Evolutionary conservation across 176 grass and related monocot genomes (phyloP).

Genomic region (Aegilops bicornis): DNA sequence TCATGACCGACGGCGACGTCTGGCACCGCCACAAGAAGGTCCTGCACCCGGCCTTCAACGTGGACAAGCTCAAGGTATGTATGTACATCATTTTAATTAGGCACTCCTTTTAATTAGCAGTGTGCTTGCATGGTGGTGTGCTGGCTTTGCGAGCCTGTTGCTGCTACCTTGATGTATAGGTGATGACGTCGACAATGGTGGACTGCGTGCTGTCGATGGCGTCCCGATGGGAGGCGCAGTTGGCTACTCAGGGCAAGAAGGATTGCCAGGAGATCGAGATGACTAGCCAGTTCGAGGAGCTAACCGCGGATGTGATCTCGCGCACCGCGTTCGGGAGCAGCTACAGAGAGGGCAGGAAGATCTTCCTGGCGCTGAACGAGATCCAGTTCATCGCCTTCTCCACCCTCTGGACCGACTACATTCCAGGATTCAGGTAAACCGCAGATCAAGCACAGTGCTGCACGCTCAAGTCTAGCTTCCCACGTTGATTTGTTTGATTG

Average conservation of each 20-base stretch:
- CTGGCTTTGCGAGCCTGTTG: no score
- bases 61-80: slow-evolving; percentile 65
- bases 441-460: no score
- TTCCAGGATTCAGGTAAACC: slow-evolving; percentile 32
- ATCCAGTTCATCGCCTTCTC: slow-evolving; percentile 34
- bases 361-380: slow-evolving; percentile 43
- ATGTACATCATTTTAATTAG: no score
- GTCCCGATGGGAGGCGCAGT: slow-evolving; percentile 36
- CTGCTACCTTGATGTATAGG: background rate
- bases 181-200: slow-evolving; percentile 47
- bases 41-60: slow-evolving; percentile 62
- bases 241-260: background rate
- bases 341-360: slow-evolving; percentile 35
- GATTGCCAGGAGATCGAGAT: slow-evolving; percentile 34
- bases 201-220: slow-evolving; percentile 46
- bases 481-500: background rate
- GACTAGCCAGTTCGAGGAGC: slow-evolving; percentile 48
- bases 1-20: slow-evolving; percentile 33
- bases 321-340: slow-evolving; percentile 58
- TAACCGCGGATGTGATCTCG: slow-evolving; percentile 53
- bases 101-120: no score
- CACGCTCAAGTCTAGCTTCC: background rate
- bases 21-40: slow-evolving; percentile 61
- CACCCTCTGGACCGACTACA: background rate
- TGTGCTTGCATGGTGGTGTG: no score